These are phyloP conservation scores for Ceratobasidium sp. DNA, from an alignment of 1,284 basidiomycete species.

Conservation along the genomic window DNA sequence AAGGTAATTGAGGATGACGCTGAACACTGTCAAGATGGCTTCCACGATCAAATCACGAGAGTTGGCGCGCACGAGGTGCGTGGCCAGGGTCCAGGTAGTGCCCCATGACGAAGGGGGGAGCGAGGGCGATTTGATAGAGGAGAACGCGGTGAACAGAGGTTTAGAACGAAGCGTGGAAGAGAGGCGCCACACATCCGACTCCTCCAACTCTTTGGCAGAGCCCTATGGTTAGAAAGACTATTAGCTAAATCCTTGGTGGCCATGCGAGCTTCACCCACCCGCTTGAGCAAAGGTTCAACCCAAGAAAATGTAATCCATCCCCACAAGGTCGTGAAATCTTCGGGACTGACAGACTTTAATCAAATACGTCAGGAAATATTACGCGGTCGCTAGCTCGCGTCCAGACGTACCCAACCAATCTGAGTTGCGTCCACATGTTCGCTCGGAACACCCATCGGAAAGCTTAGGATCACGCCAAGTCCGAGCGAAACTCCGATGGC, in stretches of 20 bases:
- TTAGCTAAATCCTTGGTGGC: constrained; percentile 53
- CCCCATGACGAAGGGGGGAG: constrained; percentile 4
- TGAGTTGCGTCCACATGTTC: constrained; percentile 58
- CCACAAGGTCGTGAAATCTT: constrained; percentile 82
- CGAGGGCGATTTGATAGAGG: constrained; percentile 49
- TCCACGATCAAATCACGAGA: constrained; percentile 82
- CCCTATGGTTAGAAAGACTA: constrained; percentile 66
- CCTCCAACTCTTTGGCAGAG: constrained; percentile 71
- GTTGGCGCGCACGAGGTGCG: constrained; percentile 78
- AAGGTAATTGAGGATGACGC: constrained; percentile 77
- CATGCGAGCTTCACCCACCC: constrained; percentile 52
- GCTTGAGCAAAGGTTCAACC: constrained; percentile 76
- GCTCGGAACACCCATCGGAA: constrained; percentile 72
- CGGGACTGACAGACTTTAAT: constrained; percentile 66
- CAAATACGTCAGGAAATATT: neutral
- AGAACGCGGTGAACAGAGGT: constrained; percentile 74
- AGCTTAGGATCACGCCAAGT: constrained; percentile 64
- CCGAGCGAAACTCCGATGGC: constrained; percentile 60
- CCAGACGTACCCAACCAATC: constrained; percentile 55
- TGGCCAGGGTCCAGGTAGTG: constrained; percentile 50
- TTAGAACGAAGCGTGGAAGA: constrained; percentile 77
- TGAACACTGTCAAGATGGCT: constrained; percentile 71
- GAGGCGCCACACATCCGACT: constrained; percentile 78
- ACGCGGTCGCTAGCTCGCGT: constrained; percentile 50
- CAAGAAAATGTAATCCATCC: constrained; percentile 86